phyloP scores from a whole-genome alignment of 228 moss, liverwort and hornwort species.

The Sphagnum magellanicum region DNA sequence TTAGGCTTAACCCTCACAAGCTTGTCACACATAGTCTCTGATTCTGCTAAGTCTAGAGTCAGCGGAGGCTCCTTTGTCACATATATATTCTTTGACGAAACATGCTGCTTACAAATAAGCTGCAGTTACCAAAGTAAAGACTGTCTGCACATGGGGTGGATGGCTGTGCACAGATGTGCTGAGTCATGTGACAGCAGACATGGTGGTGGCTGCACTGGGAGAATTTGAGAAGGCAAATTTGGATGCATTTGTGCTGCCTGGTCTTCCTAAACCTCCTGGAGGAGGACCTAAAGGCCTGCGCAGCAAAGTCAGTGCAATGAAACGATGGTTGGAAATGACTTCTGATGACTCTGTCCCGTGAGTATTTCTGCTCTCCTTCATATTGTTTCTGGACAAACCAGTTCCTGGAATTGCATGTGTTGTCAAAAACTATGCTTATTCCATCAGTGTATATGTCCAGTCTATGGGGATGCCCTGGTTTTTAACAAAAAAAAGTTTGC shows the following conservation, averaged over 20 bases:
- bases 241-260: conserved; percentile 55
- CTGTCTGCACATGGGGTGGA: not conserved
- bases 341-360: conserved; percentile 62
- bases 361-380: not conserved
- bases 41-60: no score
- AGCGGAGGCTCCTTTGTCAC: no score
- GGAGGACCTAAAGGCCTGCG: conserved; percentile 36
- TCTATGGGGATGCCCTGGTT: no score
- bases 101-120: no score
- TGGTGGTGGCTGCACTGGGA: conserved; percentile 39
- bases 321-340: conserved; percentile 71
- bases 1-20: no score
- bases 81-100: no score
- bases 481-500: no score
- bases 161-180: conserved; percentile 8
- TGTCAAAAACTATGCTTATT: not conserved
- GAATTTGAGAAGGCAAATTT: conserved; percentile 31
- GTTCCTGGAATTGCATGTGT: not conserved
- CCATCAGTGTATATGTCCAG: no score
- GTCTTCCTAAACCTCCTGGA: conserved; percentile 38
- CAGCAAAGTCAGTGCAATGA: conserved; percentile 67
- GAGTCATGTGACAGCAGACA: conserved; percentile 26
- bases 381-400: not conserved
- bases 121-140: no score
- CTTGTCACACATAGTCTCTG: no score